Evolutionary conservation across 1,284 basidiomycete genomes (phyloP), one percentile per base, ranked within the genome.

Genomic region (Kwoniella shivajii): DNA sequence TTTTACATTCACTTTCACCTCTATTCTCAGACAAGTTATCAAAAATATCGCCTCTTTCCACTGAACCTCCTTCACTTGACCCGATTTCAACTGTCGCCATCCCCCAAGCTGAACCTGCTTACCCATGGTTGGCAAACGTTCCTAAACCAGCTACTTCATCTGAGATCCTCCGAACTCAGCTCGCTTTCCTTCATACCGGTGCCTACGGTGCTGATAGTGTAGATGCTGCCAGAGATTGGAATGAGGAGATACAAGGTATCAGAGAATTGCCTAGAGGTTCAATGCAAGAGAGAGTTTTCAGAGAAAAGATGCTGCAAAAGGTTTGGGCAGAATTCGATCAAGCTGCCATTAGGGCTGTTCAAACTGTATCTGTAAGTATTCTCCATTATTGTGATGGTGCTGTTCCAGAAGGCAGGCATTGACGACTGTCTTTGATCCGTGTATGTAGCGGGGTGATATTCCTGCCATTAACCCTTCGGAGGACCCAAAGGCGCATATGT

Each of bases 381-480:
- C 42, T 63, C 7, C 4, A 34, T 33, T 29, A 38, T 33, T n/a
- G 20, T 53, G 20, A 14, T 34, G n/a, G n/a, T n/a, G n/a, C n/a
- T n/a, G n/a, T 20, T 14, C 37, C 31, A 18, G 4, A 36, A 22
- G 10, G 53, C 13, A 29, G 24, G 50, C 49, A 11, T n/a, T n/a
- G n/a, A 50, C 38, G 27, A 43, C 33, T 16, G 3, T 27, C 18
- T 22, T 31, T 11, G 18, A n/a, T 36, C 11, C 36, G 18, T 29
- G 9, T 46, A 24, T 4, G 9, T 43, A 66, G 62, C 78, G 80
- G 18, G 82, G 81, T 47, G 81, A 82, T 56, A 74, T 82, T 29
- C 73, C 77, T 18, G 77, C 82, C n/a, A 78, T 83, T 71, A 84
- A 84, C 75, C 82, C 83, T 20, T 80, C 82, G 69, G 83, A 84